Evolutionary conservation across 2,329 filamentous ascomycete species (phyloP), one percentile per base, ranked within the genome.

Genomic region (Ascomycota sp.): DNA sequence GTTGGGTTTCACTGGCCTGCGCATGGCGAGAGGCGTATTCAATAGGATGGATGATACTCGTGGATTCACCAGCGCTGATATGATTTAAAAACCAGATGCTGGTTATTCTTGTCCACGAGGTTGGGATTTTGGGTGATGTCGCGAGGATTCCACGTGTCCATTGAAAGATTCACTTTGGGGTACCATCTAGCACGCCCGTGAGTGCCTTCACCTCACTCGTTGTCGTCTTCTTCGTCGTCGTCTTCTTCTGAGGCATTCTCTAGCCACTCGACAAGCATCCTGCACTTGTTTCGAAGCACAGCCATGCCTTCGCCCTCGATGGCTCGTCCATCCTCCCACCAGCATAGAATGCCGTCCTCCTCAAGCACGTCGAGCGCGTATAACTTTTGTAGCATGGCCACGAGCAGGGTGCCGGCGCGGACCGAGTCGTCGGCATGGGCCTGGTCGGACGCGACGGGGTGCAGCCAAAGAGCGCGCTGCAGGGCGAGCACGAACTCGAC

Each of bases 361-460:
- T 93, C 82, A 2, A 94, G 55, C 11, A 92, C 64, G 39, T 95
- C 89, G 29, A 78, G 53, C 39, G 78, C 71, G 47, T 92, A 91
- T 30, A 95, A 60, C 50, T 83, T 79, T 55, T 91, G 89, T 40
- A 82, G 67, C 41, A 82, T 59, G 24, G 75, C 80, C 4, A 85
- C 65, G 22, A 95, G 63, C 8, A 94, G 65, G 52, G 44, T 75
- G 9, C 66, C 65, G 3, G 58, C 55, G 33, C 53, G 57, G 17
- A 46, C 73, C 28, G 15, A 17, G n/a, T n/a, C n/a, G n/a, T n/a
- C n/a, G n/a, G n/a, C n/a, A n/a, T n/a, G n/a, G n/a, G n/a, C 15
- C 15, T 4, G 15, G 15, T 17, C 15, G 15, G 15, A 17, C 4
- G 63, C 60, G 33, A 13, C 13, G 15, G 13, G 10, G 8, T 25